Percentiles rank a stretch among this genome's conserved stretches.
Conservation (phyloP, 345 rosid genomes). For the Populus nigra region DNA sequence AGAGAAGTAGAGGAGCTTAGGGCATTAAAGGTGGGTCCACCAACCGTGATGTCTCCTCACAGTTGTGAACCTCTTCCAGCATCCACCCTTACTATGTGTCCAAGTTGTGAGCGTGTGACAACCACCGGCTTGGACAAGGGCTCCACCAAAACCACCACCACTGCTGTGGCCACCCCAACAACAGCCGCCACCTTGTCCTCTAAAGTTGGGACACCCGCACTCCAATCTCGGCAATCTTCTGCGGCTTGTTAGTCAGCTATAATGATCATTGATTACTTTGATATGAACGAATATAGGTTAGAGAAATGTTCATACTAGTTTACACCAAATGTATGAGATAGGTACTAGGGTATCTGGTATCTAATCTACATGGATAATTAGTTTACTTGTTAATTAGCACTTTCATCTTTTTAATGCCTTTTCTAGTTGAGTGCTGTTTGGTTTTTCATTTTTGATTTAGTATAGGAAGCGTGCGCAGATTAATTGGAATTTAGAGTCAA, state of each 20-base stretch:
- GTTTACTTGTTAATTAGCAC: neutral
- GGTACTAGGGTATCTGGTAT: slow-evolving; percentile 14
- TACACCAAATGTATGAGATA: slow-evolving; percentile 20
- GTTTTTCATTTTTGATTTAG: neutral
- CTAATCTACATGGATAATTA: slow-evolving; percentile 14
- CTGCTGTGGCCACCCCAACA: slow-evolving; percentile 11
- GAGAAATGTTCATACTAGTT: slow-evolving; percentile 27
- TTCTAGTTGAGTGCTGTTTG: neutral
- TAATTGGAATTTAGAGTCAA: neutral
- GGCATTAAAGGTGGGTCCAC: slow-evolving; percentile 70
- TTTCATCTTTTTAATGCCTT: neutral
- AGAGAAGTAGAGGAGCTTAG: slow-evolving; percentile 91
- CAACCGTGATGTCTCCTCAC: slow-evolving; percentile 53
- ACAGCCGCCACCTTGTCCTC: slow-evolving; percentile 29
- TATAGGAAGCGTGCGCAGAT: neutral
- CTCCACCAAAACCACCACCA: slow-evolving; percentile 19
- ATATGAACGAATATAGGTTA: slow-evolving; percentile 4
- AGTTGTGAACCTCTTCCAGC: slow-evolving; percentile 52
- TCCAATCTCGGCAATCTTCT: slow-evolving; percentile 45
- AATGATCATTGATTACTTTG: neutral
- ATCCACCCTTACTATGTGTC: slow-evolving; percentile 88
- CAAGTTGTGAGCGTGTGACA: slow-evolving; percentile 83
- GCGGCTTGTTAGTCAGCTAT: slow-evolving; percentile 34
- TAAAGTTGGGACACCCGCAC: slow-evolving; percentile 30
- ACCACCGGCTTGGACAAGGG: slow-evolving; percentile 32